Evolutionary conservation across 2,329 filamentous ascomycete genomes (phyloP), one percentile per base, ranked within the genome.

Genomic region (Aspergillus persii): DNA sequence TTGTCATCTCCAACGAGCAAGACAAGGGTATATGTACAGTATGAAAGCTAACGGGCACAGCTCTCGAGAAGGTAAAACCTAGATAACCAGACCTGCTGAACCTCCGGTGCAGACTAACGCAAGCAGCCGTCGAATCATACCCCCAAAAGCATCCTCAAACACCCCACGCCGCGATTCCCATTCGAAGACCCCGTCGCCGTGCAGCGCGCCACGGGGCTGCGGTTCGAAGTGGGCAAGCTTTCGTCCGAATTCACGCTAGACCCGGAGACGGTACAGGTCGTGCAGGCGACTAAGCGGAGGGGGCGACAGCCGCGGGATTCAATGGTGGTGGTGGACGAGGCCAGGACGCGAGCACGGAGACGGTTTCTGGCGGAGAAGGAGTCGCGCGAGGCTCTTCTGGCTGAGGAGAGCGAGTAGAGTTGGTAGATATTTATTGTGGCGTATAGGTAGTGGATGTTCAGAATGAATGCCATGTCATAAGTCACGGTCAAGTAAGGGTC

Each of bases 91-190:
- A 23, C 18, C 18, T 23, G 18, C 18, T 23, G 18, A 23, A 23
- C 18, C 18, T 23, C 18, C 18, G 18, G 18, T 23, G 18, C 18
- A 23, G 18, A 41, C 15, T 41, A 41, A 41, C 15, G 36, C 15
- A 12, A n/a, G 36, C 36, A 41, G 36, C 15, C 36, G n/a, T 4
- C 12, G 18, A 23, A 15, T 18, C 36, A 7, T 36, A 30, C 31
- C 33, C 33, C 50, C 11, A 60, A 44, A 44, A 57, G 61, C 27
- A 61, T 65, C 26, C 39, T 64, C 26, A 63, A 58, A 52, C 30
- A 31, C 11, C 61, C 57, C 11, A 61, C 58, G 12, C 50, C 46
- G 9, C 50, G 53, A 31, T 61, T 60, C 50, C 50, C 61, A 4
- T 57, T 61, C 27, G 48, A 54, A 18, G 49, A 60, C 30, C 46